Conservation (phyloP, 2,329 filamentous ascomycete species). For the Graphilbum fragrans region DNA sequence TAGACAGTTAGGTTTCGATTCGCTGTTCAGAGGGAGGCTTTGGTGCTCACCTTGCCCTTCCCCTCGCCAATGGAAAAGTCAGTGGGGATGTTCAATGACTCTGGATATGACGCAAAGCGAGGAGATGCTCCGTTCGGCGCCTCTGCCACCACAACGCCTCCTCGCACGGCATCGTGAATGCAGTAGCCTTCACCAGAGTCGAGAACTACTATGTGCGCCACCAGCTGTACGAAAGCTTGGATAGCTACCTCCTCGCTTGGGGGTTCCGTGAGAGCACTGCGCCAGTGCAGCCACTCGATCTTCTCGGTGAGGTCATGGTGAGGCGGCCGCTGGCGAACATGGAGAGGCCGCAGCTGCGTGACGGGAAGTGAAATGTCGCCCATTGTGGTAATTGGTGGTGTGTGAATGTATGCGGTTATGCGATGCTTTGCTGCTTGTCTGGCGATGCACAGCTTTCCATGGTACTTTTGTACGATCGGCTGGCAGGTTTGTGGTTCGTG, state of each 20-base stretch:
- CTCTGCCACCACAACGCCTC: background rate
- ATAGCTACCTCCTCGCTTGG: background rate
- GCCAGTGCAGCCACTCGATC: background rate
- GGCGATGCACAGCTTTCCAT: no score
- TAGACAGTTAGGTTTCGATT: background rate
- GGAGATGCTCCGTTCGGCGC: background rate
- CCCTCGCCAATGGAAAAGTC: slow-evolving; percentile 7
- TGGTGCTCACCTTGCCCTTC: background rate
- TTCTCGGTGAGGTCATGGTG: background rate
- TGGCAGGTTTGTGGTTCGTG: no score
- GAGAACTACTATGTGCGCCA: background rate
- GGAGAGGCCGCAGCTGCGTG: slow-evolving; percentile 3
- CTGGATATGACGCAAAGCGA: background rate
- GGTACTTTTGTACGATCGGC: no score
- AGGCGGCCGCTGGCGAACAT: background rate
- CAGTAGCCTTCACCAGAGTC: background rate
- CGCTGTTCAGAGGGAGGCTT: background rate
- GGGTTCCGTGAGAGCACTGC: background rate
- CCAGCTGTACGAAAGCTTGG: background rate
- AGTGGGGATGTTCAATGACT: background rate
- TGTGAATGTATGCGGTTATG: no score
- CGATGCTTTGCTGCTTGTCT: no score
- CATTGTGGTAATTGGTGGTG: background rate
- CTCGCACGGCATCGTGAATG: background rate
- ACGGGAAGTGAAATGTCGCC: background rate